Conservation (phyloP, 192 early-diverging fungal species). For the Obelidium mucronatum region DNA sequence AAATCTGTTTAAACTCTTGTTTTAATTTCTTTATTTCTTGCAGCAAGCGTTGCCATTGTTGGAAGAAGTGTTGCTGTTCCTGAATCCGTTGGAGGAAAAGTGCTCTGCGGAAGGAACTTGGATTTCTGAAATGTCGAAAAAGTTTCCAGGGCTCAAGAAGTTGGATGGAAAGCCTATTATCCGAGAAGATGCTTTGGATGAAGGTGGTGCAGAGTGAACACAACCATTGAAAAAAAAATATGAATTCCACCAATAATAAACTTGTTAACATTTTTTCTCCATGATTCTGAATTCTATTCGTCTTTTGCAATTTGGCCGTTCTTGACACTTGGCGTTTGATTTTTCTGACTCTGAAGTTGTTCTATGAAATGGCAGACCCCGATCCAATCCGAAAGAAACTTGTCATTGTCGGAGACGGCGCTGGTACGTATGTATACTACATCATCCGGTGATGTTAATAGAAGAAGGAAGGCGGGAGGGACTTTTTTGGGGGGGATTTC, state of each 20-base stretch:
- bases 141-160: constrained; percentile 55
- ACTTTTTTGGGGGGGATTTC: not conserved
- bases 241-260: too few species aligned
- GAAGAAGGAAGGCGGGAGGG: too few species aligned
- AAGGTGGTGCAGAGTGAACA: not conserved
- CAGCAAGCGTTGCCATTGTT: constrained; percentile 50
- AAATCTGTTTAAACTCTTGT: constrained; percentile 12
- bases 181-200: constrained; percentile 43
- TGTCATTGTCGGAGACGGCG: constrained; percentile 85
- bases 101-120: constrained; percentile 61
- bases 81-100: constrained; percentile 68
- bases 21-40: constrained; percentile 9
- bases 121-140: constrained; percentile 58
- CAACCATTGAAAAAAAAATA: too few species aligned
- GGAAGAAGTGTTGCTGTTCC: constrained; percentile 57
- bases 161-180: constrained; percentile 65
- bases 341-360: not conserved
- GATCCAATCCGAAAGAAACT: constrained; percentile 76
- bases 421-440: constrained; percentile 42
- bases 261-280: too few species aligned
- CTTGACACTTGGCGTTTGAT: not conserved
- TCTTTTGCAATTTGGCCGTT: not conserved
- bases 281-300: not conserved
- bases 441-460: too few species aligned
- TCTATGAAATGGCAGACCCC: too few species aligned